Percentiles rank a stretch among this genome's conserved stretches.
These are phyloP conservation scores for sweet orange (Citrus sinensis) DNA, from an alignment of 345 rosid genomes.

Conservation along the genomic window DVS_A1.0 CM039169.1:33434001-33434500, in stretches of 20 bases:
- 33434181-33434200: background rate
- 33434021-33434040: slow-evolving; percentile 82
- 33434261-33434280: slow-evolving; percentile 91
- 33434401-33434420: slow-evolving; percentile 13
- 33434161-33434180: background rate
- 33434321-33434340: background rate
- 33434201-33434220: slow-evolving; percentile 7
- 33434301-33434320: slow-evolving; percentile 94
- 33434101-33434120: slow-evolving; percentile 97
- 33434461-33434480: slow-evolving; percentile 96
- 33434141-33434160: background rate
- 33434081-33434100: slow-evolving; percentile 75
- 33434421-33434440: slow-evolving; percentile 98
- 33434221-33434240: slow-evolving; percentile 91
- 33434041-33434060: slow-evolving; percentile 77
- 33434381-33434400: background rate
- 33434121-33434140: slow-evolving; percentile 57
- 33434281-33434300: slow-evolving; percentile 97
- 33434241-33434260: slow-evolving; percentile 91
- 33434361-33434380: background rate
- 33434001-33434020: slow-evolving; percentile 99
- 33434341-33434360: background rate
- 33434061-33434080: slow-evolving; percentile 57
- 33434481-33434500: slow-evolving; percentile 92
- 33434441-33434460: slow-evolving; percentile 96